Conservation (phyloP, 495 filamentous ascomycete genomes). For the Peziza echinospora region DNA sequence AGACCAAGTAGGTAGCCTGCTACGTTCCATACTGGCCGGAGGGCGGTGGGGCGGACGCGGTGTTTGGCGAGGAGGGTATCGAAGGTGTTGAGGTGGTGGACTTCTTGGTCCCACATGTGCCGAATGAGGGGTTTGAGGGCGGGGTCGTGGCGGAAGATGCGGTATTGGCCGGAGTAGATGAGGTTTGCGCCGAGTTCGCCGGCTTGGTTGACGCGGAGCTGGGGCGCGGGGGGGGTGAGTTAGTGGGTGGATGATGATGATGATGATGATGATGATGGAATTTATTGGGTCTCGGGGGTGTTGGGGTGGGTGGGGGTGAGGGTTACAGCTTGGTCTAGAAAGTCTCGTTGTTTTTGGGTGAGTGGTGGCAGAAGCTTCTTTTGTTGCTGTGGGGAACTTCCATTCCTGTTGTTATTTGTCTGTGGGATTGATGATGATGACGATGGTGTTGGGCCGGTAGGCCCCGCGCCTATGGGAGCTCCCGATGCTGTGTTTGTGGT, state of each 20-base stretch:
- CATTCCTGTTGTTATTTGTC: too few species aligned
- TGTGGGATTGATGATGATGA: too few species aligned
- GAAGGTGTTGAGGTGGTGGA: slow-evolving; percentile 65
- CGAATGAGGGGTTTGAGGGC: slow-evolving; percentile 76
- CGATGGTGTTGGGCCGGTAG: too few species aligned
- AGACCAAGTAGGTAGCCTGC: slow-evolving; percentile 72
- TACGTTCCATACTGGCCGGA: slow-evolving; percentile 81
- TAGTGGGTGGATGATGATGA: too few species aligned
- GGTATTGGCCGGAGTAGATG: slow-evolving; percentile 64
- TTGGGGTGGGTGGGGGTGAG: slow-evolving; percentile 1
- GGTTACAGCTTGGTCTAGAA: slow-evolving; percentile 52
- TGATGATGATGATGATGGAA: too few species aligned
- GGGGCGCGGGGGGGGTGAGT: too few species aligned
- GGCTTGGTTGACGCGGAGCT: slow-evolving; percentile 72
- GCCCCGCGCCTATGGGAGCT: too few species aligned
- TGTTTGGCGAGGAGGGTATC: slow-evolving; percentile 65
- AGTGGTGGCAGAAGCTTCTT: too few species aligned
- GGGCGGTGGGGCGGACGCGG: slow-evolving; percentile 75
- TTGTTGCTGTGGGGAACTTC: too few species aligned
- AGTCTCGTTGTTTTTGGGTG: slow-evolving; percentile 45
- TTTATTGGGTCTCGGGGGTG: neutral
- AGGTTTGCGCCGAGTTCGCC: slow-evolving; percentile 72
- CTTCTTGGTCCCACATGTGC: slow-evolving; percentile 97
- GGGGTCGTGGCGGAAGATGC: slow-evolving; percentile 50
- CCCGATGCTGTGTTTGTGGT: too few species aligned